Conservation (phyloP, 345 rosid species). For the Cochlearia excelsa region DNA sequence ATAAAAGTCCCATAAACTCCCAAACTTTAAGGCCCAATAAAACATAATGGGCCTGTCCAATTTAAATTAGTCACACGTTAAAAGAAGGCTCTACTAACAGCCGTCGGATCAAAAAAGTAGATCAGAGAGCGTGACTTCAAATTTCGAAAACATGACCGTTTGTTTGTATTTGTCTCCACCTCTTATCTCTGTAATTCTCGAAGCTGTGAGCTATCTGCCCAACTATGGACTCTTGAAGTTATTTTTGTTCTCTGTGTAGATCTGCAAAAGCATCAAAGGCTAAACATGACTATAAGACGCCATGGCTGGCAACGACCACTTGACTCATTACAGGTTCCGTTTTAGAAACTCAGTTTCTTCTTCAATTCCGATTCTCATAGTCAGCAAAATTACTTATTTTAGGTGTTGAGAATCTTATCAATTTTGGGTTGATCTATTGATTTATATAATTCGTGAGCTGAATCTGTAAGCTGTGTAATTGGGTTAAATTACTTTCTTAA, state of each 20-base stretch:
- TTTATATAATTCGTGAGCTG: slow-evolving; percentile 14
- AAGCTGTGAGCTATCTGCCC: slow-evolving; percentile 10
- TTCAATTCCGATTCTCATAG: not conserved
- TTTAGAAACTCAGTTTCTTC: not conserved
- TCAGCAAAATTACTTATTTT: not conserved
- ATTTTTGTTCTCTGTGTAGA: not conserved
- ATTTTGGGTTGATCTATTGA: not conserved
- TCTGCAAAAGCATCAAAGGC: not conserved
- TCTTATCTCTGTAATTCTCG: not conserved
- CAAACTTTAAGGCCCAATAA: slow-evolving; percentile 11
- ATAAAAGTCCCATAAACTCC: too few species aligned
- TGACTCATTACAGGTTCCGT: slow-evolving; percentile 72
- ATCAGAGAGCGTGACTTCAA: slow-evolving; percentile 38
- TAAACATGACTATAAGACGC: slow-evolving; percentile 56
- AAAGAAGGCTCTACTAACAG: not conserved
- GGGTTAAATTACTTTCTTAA: not conserved
- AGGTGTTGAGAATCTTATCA: not conserved
- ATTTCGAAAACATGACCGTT: slow-evolving; percentile 42
- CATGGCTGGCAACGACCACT: slow-evolving; percentile 98
- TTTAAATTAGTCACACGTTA: not conserved
- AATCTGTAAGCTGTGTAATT: slow-evolving; percentile 11
- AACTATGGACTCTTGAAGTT: slow-evolving; percentile 16
- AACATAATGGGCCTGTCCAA: not conserved
- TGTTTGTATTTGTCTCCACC: slow-evolving; percentile 14
- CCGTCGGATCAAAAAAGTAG: slow-evolving; percentile 31